Percentiles rank a stretch among this genome's conserved stretches.
These are phyloP conservation scores for Mortierella sp. DNA, from an alignment of 371 early-diverging fungal genomes.

Conservation along the genomic window DNA sequence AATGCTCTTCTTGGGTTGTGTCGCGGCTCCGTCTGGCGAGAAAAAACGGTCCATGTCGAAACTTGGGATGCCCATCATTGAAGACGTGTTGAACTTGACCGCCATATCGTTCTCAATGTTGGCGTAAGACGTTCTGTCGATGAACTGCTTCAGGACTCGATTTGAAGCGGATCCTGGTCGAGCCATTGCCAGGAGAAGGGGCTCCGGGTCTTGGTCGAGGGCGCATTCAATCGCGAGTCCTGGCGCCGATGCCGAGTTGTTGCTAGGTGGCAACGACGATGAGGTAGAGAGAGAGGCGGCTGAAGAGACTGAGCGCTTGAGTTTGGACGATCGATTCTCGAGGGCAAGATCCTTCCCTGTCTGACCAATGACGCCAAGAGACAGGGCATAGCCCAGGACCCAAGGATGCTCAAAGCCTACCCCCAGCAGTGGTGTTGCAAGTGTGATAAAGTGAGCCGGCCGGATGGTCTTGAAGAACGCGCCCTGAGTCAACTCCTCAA, in stretches of 20 bases:
- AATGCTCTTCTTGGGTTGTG: constrained; percentile 31
- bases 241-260: neutral
- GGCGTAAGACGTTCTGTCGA: constrained; percentile 55
- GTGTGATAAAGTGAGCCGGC: constrained; percentile 55
- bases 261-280: neutral
- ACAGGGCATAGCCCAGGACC: constrained; percentile 48
- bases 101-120: constrained; percentile 60
- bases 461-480: constrained; percentile 49
- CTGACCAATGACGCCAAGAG: constrained; percentile 54
- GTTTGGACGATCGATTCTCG: constrained; percentile 26
- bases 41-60: constrained; percentile 53
- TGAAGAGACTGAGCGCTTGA: constrained; percentile 23
- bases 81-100: constrained; percentile 52
- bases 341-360: constrained; percentile 60
- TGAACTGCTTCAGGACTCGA: constrained; percentile 40
- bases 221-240: constrained; percentile 15
- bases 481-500: constrained; percentile 56
- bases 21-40: constrained; percentile 43
- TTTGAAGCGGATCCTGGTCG: constrained; percentile 53
- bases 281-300: constrained; percentile 9
- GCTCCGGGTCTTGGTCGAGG: constrained; percentile 38
- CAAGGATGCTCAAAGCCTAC: constrained; percentile 59
- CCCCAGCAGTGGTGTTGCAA: constrained; percentile 59
- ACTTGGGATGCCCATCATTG: constrained; percentile 55
- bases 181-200: constrained; percentile 58